Evolutionary conservation across 2,329 filamentous ascomycete species (phyloP), one percentile per base, ranked within the genome.

Genomic region (Pseudocercospora eumusae): DNA sequence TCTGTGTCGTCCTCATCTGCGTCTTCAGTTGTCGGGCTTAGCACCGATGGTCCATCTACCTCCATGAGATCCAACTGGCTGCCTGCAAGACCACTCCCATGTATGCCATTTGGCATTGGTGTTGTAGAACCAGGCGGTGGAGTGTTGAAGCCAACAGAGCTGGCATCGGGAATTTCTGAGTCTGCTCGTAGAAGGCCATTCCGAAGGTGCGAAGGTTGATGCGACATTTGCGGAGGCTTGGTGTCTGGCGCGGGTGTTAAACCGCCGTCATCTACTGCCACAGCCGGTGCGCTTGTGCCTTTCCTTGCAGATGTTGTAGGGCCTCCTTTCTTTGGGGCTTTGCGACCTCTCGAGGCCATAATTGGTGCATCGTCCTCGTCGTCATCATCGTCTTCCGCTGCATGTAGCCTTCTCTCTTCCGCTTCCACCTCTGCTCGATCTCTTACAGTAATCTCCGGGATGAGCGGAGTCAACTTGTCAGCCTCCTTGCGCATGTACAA

Each of bases 401-500:
- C 91, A 70, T 96, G 91, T 74, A 95, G 89, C 64, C 92, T 85
- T 58, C 93, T 86, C 76, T 85, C 81, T 69, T 79, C 78, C 21
- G 80, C 82, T 70, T 99, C 95, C 6, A 98, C 92, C 74, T 98
- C 95, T 18, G 93, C 95, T 65, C 95, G 89, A 67, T 96, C 91
- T 66, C 92, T 86, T 66, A 99, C 92, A 23, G 88, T 84, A 67
- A 99, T 89, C 68, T 99, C 95, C 0, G 95, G 95, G 64, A 99
- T 99, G 44, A 98, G 80, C 5, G 93, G 93, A 13, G 96, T 93
- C 45, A 99, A 85, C 76, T 97, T 98, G 78, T 98, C 93, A 0
- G 95, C 96, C 78, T 98, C 93, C 75, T 95, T 98, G 68, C 92
- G 88, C 95, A 99, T 98, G 67, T 92, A 91, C 62, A 96, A 88